Evolutionary conservation across 345 rosid species (phyloP).

Genomic region (Linum tenue): DNA sequence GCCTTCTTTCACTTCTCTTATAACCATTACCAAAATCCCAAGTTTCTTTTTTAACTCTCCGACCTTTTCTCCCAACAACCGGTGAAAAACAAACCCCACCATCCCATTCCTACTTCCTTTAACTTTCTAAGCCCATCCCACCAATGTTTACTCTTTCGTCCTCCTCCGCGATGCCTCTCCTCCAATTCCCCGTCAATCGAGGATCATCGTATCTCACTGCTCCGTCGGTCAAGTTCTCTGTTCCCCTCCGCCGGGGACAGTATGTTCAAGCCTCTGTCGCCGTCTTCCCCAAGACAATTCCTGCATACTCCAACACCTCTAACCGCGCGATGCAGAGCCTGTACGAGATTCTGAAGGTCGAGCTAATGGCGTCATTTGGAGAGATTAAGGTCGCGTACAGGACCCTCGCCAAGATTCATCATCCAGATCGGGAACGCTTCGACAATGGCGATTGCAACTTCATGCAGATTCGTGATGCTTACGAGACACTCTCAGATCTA

Average conservation of each 20-base stretch:
- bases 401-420: conserved; percentile 42
- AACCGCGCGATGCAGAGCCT: not conserved
- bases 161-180: not conserved
- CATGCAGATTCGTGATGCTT: conserved; percentile 63
- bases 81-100: no score
- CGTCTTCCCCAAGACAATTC: not conserved
- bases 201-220: not conserved
- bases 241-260: not conserved
- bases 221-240: not conserved
- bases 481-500: conserved; percentile 66
- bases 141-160: not conserved
- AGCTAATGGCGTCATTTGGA: conserved; percentile 10
- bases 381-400: conserved; percentile 22
- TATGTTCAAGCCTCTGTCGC: conserved; percentile 4
- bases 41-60: no score
- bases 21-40: no score
- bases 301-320: no score
- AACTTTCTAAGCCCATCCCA: no score
- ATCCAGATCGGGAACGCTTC: conserved; percentile 39
- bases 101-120: no score
- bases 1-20: no score
- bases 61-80: no score
- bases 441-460: conserved; percentile 40
- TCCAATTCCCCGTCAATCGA: not conserved
- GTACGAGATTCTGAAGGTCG: conserved; percentile 22